Percentiles rank a stretch among this genome's conserved stretches.
Conservation (phyloP, 345 rosid genomes). For the Gynandropsis gynandra region DNA sequence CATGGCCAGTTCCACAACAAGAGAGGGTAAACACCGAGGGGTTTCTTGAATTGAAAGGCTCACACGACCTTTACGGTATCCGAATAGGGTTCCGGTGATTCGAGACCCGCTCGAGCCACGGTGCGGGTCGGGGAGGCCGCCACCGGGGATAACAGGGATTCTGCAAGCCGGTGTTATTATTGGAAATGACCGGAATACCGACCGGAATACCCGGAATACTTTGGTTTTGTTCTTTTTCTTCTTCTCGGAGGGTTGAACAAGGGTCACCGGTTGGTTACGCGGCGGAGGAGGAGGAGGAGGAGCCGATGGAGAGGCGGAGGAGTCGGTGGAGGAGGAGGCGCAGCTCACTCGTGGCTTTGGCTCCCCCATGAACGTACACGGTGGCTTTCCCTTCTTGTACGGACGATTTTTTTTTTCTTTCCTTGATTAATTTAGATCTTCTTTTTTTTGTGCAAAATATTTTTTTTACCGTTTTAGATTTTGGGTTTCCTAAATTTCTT, state of each 20-base stretch:
- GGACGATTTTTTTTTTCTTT: no score
- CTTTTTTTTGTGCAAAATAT: no score
- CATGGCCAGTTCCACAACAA: constrained; percentile 53
- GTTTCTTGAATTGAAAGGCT: constrained; percentile 66
- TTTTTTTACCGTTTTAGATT: no score
- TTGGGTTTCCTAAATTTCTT: no score
- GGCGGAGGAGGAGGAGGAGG: constrained; percentile 26
- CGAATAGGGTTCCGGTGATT: constrained; percentile 64
- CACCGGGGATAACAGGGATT: constrained; percentile 36
- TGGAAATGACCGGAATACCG: constrained; percentile 67
- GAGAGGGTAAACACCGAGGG: constrained; percentile 53
- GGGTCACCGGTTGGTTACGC: constrained; percentile 37
- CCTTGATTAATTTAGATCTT: no score
- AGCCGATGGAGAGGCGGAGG: constrained; percentile 9
- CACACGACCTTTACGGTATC: constrained; percentile 65
- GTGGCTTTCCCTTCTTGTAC: not conserved
- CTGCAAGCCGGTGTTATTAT: constrained; percentile 62
- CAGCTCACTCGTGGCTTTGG: constrained; percentile 28
- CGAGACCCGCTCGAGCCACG: constrained; percentile 26
- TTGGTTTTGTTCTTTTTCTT: constrained; percentile 40
- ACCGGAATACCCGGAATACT: constrained; percentile 56
- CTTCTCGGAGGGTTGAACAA: constrained; percentile 58
- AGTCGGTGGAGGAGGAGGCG: constrained; percentile 26
- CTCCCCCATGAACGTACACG: constrained; percentile 55
- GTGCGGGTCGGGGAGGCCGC: constrained; percentile 37